A percentile compares a stretch with the other conserved stretches of the same genome.
These are phyloP conservation scores for Puccinia sorghi DNA, from an alignment of 1,284 basidiomycete genomes.

Conservation along the genomic window DNA sequence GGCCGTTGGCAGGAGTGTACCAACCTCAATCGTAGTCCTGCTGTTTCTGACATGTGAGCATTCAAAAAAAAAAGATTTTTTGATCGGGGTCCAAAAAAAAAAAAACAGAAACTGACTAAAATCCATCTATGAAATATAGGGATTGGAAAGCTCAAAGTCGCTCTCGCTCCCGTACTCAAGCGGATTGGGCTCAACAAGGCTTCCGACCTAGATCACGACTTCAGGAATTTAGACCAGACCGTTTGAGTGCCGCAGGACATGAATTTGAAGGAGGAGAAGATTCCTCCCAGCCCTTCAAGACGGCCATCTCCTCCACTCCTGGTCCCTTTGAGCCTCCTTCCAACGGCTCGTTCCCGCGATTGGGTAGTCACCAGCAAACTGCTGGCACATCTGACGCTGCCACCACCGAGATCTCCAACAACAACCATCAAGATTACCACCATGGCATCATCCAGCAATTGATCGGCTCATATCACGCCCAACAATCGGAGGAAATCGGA, in stretches of 20 bases:
- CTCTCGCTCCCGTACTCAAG: conserved; percentile 31
- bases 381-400: not conserved
- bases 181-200: conserved; percentile 22
- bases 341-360: not conserved
- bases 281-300: conserved; percentile 5
- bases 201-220: conserved; percentile 26
- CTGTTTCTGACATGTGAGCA: conserved; percentile 24
- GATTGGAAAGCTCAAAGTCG: conserved; percentile 49
- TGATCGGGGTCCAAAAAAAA: no score
- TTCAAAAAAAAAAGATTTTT: not conserved
- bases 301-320: not conserved
- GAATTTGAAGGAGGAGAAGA: not conserved
- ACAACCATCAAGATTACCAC: not conserved
- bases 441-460: conserved; percentile 23
- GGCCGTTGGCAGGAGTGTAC: conserved; percentile 30
- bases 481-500: conserved; percentile 25
- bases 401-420: no score
- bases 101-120: not conserved
- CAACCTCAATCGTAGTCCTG: conserved; percentile 1
- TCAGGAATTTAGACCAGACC: conserved; percentile 3
- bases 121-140: conserved; percentile 17
- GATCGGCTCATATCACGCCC: conserved; percentile 34
- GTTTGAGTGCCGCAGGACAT: not conserved
- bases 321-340: conserved; percentile 4
- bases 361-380: not conserved